phyloP scores from a whole-genome alignment of 345 rosid genomes.

The Ailanthus altissimus region DNA sequence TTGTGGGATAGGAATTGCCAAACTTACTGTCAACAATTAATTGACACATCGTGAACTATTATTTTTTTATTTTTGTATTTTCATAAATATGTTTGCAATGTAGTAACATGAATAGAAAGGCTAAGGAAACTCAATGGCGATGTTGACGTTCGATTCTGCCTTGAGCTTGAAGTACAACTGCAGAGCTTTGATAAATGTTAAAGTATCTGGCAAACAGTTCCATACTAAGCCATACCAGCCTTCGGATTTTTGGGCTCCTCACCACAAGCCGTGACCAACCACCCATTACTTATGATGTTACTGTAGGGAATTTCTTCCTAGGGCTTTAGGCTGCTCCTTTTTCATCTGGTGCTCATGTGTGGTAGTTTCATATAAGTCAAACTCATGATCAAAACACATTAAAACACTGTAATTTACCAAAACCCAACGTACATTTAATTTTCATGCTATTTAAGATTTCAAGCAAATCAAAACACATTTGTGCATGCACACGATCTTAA shows the following conservation, averaged over 20 bases:
- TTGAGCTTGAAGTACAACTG: not conserved
- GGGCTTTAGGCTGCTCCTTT: not conserved
- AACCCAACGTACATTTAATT: not conserved
- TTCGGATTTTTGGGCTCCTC: not conserved
- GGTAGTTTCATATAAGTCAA: not conserved
- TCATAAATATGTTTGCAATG: not conserved
- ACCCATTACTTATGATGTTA: too few species aligned
- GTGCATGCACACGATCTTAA: not conserved
- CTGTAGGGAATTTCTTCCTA: not conserved
- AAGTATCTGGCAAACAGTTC: not conserved
- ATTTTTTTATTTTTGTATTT: not conserved
- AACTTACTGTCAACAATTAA: not conserved
- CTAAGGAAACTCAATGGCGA: not conserved
- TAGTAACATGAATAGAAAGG: not conserved
- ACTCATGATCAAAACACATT: not conserved
- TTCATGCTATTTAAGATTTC: not conserved
- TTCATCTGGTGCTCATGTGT: not conserved
- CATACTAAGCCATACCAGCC: not conserved
- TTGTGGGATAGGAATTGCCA: not conserved
- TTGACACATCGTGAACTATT: not conserved
- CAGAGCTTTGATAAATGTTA: not conserved
- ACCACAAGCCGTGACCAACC: not conserved
- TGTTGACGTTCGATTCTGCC: not conserved
- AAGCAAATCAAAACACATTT: not conserved
- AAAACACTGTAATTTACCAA: not conserved